Evolutionary conservation across 768 basidiomycete genomes (phyloP).

Genomic region (Saitozyma podzolica): DNA sequence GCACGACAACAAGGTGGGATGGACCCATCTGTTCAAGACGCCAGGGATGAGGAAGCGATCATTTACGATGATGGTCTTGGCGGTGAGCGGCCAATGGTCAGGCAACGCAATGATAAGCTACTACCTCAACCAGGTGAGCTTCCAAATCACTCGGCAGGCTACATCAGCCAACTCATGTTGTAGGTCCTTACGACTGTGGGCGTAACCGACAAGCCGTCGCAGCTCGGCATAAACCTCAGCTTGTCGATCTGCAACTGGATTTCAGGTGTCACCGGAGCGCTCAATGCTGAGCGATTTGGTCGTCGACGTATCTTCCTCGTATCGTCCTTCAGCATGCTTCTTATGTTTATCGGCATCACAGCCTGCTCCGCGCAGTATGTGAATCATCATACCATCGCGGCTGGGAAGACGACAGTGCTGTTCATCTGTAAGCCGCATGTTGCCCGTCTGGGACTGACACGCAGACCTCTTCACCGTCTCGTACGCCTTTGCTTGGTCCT

Average conservation of each 20-base stretch:
- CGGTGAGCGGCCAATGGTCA: slow-evolving; percentile 49
- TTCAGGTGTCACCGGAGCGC: slow-evolving; percentile 21
- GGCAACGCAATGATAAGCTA: slow-evolving; percentile 45
- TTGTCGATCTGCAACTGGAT: slow-evolving; percentile 31
- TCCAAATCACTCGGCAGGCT: slow-evolving; percentile 21
- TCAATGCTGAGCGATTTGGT: slow-evolving; percentile 44
- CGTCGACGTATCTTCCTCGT: slow-evolving; percentile 19
- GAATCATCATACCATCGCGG: no score
- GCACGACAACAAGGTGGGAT: slow-evolving; percentile 27
- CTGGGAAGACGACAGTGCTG: slow-evolving; percentile 16
- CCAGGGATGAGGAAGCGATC: slow-evolving; percentile 28
- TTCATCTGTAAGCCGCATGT: slow-evolving; percentile 22
- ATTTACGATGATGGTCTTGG: slow-evolving; percentile 27
- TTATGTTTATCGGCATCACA: slow-evolving; percentile 42
- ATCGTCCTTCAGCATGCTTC: slow-evolving; percentile 2
- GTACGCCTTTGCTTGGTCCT: slow-evolving; percentile 37
- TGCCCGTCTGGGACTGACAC: slow-evolving; percentile 4
- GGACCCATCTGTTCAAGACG: slow-evolving; percentile 19
- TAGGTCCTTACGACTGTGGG: slow-evolving; percentile 54
- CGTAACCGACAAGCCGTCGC: slow-evolving; percentile 27
- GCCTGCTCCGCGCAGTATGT: slow-evolving; percentile 15
- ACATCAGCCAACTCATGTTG: slow-evolving; percentile 54
- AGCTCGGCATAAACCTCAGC: slow-evolving; percentile 32
- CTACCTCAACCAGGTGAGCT: slow-evolving; percentile 37
- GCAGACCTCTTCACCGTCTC: slow-evolving; percentile 22